Evolutionary conservation across 345 rosid species (phyloP).

Genomic region (Citrus cavaleriei): DNA sequence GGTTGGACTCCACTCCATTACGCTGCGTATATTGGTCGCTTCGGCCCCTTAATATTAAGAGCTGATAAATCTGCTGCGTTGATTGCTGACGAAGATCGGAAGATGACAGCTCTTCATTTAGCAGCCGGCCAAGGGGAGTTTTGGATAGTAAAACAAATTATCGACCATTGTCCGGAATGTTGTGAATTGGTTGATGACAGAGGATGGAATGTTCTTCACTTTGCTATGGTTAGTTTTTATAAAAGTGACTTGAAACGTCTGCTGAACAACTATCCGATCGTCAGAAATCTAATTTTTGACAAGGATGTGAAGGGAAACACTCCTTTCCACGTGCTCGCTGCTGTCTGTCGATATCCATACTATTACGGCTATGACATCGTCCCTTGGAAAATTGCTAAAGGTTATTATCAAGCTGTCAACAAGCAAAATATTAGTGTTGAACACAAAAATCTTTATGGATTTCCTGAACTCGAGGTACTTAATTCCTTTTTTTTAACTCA

Average conservation of each 20-base stretch:
- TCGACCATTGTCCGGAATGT: not conserved
- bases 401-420: not conserved
- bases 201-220: too few species aligned
- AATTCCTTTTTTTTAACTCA: too few species aligned
- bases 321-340: too few species aligned
- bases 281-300: too few species aligned
- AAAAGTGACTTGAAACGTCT: fast-evolving
- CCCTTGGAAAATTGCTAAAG: fast-evolving
- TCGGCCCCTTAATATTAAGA: not conserved
- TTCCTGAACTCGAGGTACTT: not conserved
- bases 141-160: fast-evolving
- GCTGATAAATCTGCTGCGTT: not conserved
- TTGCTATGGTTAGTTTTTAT: not conserved
- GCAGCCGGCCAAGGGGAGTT: not conserved
- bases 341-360: fast-evolving
- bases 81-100: not conserved
- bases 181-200: too few species aligned
- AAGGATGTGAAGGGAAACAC: too few species aligned
- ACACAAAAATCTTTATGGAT: not conserved
- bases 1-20: too few species aligned
- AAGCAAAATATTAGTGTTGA: not conserved
- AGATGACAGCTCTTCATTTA: not conserved
- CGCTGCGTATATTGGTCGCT: too few species aligned
- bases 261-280: fast-evolving
- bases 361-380: too few species aligned